Evolutionary conservation across 78 protist species (phyloP), one percentile per base, ranked within the genome.

Genomic region (Bodo saltans): DNA sequence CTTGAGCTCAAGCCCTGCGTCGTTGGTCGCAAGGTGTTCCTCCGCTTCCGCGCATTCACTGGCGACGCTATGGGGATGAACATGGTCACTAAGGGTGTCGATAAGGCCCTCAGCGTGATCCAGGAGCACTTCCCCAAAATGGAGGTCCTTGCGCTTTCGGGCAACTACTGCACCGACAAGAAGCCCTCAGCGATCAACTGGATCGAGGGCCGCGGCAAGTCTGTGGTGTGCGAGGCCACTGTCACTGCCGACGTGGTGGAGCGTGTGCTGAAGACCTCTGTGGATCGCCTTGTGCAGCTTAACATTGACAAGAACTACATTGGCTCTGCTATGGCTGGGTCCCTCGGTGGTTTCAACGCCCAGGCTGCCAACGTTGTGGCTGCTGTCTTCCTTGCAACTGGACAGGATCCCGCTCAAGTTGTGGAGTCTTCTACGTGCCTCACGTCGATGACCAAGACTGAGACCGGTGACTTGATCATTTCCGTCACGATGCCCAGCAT

Each of bases 31-130:
- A 4, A 30, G 21, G 84, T 89, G 30, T 90, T 72, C 79, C 23
- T 90, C 21, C 90, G 97, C 37, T 89, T 95, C 70, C 8, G 53
- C 27, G 4, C 80, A 35, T 0, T 27, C 21, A 91, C 95, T 0
- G 97, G 96, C 29, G 97, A 95, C 42, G 97, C 97, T 28, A 95
- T 95, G 97, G 97, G 97, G 35, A 95, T 95, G 97, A 95, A 95
- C 87, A 95, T 95, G 97, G 37, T 95, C 70, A 37, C 92, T n/a
- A 93, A 95, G 85, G 97, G 92, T 25, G 41, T 69, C 38, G 70
- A 75, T 28, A 17, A 60, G 38, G 92, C 87, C 28, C 32, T 95
- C 74, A 42, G 29, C 26, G 27, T 4, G 32, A 72, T 90, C 41
- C 29, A 29, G 17, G 74, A 0, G 28, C 23, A 81, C 11, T 93